Evolutionary conservation across 345 rosid species (phyloP).

Genomic region (Syzygium grande): DNA sequence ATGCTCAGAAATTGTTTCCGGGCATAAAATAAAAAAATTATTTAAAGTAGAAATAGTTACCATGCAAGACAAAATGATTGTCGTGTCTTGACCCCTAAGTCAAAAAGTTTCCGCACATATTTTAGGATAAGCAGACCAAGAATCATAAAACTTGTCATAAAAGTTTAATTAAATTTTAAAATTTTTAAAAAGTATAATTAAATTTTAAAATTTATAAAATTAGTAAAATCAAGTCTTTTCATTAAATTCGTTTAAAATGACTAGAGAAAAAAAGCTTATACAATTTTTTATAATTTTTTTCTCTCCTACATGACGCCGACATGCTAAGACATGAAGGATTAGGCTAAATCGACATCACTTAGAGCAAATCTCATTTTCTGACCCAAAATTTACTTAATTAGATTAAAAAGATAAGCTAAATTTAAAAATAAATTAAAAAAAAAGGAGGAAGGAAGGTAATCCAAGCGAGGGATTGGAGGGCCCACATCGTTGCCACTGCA

Average conservation of each 20-base stretch:
- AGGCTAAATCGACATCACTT: neutral
- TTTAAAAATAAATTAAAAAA: neutral
- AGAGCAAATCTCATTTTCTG: neutral
- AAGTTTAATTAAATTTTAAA: too few relatives aligned
- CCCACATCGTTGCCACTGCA: neutral
- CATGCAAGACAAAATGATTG: too few relatives aligned
- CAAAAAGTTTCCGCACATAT: neutral
- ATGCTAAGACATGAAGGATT: neutral
- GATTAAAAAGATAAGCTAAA: neutral
- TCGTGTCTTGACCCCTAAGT: too few relatives aligned
- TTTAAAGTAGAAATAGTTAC: too few relatives aligned
- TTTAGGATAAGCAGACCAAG: accelerated
- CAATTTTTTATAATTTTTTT: neutral
- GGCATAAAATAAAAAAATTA: too few relatives aligned
- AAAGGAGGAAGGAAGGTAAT: neutral
- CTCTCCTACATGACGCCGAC: neutral
- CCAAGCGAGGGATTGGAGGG: neutral
- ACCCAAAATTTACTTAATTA: neutral
- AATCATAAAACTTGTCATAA: too few relatives aligned
- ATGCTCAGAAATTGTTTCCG: too few relatives aligned
- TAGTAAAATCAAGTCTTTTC: neutral
- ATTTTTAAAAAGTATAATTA: too few relatives aligned
- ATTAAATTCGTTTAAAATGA: too few relatives aligned
- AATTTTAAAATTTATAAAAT: too few relatives aligned
- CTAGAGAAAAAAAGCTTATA: neutral